Percentiles rank a stretch among this genome's conserved stretches.
Evolutionary conservation across 129 eudicot species (phyloP).

Genomic region (Pittosporum tobira): DNA sequence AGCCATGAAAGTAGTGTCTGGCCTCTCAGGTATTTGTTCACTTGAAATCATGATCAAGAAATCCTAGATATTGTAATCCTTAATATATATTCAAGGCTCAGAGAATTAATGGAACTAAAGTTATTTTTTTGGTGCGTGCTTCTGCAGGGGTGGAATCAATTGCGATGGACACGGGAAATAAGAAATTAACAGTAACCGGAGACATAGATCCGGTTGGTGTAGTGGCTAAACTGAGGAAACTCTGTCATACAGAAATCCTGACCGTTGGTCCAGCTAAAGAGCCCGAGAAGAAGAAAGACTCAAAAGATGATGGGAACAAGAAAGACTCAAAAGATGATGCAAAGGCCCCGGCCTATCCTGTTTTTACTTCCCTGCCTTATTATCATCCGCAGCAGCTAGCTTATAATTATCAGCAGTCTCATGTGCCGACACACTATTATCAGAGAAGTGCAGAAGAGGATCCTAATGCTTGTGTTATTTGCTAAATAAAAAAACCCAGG

Average conservation of each 20-base stretch:
- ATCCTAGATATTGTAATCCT: background rate
- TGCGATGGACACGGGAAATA: conserved; percentile 62
- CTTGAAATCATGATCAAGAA: too few relatives aligned
- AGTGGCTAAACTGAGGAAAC: conserved; percentile 59
- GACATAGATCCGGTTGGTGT: conserved; percentile 63
- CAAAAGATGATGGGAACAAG: conserved; percentile 14
- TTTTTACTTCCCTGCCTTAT: conserved; percentile 11
- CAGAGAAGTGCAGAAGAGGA: conserved; percentile 51
- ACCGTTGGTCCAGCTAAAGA: conserved; percentile 88
- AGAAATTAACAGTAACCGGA: conserved; percentile 68
- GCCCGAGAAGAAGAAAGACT: conserved; percentile 63
- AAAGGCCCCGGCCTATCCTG: conserved; percentile 4
- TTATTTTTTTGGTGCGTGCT: too few relatives aligned
- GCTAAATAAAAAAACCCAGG: too few relatives aligned
- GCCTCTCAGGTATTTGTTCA: conserved; percentile 49
- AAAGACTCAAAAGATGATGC: background rate
- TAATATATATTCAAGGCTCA: too few relatives aligned
- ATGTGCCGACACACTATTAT: conserved; percentile 23
- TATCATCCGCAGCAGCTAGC: conserved; percentile 19
- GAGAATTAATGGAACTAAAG: too few relatives aligned
- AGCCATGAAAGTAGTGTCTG: conserved; percentile 75
- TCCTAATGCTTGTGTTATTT: conserved; percentile 60
- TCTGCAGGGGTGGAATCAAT: conserved; percentile 62
- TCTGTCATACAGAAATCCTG: conserved; percentile 54
- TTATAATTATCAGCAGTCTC: conserved; percentile 2